Conservation (phyloP, 768 basidiomycete genomes). For the Lactarius evosmus region DNA sequence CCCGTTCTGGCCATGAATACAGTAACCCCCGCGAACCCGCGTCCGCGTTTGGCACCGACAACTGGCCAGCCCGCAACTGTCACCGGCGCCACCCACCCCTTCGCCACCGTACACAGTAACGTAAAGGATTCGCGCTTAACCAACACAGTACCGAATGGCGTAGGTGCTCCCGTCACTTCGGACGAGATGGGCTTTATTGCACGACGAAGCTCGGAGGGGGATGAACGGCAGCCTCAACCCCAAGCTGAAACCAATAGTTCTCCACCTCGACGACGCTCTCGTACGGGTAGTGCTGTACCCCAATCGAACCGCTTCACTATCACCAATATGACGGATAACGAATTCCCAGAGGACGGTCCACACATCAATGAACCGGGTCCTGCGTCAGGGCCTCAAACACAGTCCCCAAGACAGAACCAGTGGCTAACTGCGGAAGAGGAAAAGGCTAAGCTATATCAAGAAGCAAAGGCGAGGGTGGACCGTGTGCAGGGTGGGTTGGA, state of each 20-base stretch:
- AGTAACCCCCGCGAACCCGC: constrained; percentile 13
- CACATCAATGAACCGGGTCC: constrained; percentile 25
- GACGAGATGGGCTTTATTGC: constrained; percentile 24
- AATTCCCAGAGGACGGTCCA: constrained; percentile 45
- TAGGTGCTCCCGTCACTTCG: not conserved
- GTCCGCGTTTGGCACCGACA: constrained; percentile 2
- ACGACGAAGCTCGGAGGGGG: constrained; percentile 23
- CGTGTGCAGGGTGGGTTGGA: constrained; percentile 38
- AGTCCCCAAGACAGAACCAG: constrained; percentile 2
- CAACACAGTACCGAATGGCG: constrained; percentile 9
- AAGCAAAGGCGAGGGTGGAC: constrained; percentile 40
- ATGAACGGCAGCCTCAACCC: constrained; percentile 12
- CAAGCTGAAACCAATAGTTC: constrained; percentile 19
- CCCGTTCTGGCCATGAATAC: constrained; percentile 17
- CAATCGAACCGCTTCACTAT: constrained; percentile 40
- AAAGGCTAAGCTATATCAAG: constrained; percentile 42
- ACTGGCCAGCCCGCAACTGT: constrained; percentile 12
- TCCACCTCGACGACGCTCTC: constrained; percentile 33
- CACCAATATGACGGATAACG: constrained; percentile 41
- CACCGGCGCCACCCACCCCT: constrained; percentile 7
- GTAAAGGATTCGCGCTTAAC: constrained; percentile 16
- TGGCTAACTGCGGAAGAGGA: constrained; percentile 45
- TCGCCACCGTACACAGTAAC: constrained; percentile 4
- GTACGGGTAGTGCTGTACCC: constrained; percentile 32
- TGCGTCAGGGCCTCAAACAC: not conserved